Percentiles rank a stretch among this genome's conserved stretches.
These are phyloP conservation scores for Blepharisma stoltei DNA, from an alignment of 73 alveolate species.

Conservation along the genomic window DNA sequence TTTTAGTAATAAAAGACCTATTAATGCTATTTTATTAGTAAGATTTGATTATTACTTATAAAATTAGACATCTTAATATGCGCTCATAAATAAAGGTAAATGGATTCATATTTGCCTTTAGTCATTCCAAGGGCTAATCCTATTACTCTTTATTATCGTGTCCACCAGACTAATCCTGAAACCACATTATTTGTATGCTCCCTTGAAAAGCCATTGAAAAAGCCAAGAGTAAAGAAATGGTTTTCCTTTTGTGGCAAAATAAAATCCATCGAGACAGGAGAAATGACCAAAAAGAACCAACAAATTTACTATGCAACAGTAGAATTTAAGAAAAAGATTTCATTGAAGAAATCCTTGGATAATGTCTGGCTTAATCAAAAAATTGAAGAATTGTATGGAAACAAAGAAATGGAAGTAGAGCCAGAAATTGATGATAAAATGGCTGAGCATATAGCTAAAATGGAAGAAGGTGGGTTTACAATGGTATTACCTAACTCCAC, in stretches of 20 bases:
- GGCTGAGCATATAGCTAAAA: conserved; percentile 2
- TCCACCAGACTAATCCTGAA: neutral
- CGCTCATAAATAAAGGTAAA: neutral
- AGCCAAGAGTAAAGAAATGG: conserved; percentile 21
- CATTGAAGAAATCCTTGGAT: conserved; percentile 9
- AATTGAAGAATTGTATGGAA: neutral
- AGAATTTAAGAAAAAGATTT: neutral
- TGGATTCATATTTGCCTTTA: conserved; percentile 19
- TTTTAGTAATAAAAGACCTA: too few relatives aligned
- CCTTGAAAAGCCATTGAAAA: conserved; percentile 10
- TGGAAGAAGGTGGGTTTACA: conserved; percentile 27
- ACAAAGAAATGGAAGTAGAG: neutral
- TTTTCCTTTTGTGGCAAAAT: conserved; percentile 14
- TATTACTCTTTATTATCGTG: neutral
- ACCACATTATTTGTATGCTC: neutral
- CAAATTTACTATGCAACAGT: neutral
- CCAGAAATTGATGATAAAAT: conserved; percentile 9
- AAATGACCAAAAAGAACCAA: neutral
- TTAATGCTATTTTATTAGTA: too few relatives aligned
- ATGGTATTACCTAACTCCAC: conserved; percentile 21
- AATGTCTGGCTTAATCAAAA: neutral
- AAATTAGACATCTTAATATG: too few relatives aligned
- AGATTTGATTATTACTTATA: too few relatives aligned
- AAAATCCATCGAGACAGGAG: conserved; percentile 6
- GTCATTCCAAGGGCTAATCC: neutral